These are phyloP conservation scores for Pyrenophora graminea DNA, from an alignment of 2,329 filamentous ascomycete species.

Conservation along the genomic window DNA sequence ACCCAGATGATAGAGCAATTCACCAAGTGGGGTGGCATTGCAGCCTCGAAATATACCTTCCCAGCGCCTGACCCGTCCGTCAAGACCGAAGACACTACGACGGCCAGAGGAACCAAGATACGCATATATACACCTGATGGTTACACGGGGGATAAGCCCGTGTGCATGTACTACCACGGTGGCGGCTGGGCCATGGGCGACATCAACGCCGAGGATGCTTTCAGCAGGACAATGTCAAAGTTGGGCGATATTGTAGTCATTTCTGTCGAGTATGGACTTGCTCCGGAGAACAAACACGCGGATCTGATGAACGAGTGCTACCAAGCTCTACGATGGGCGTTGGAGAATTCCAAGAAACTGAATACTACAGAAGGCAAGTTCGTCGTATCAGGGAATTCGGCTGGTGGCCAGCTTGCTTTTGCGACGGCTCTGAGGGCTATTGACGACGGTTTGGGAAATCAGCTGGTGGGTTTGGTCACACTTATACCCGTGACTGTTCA, in stretches of 20 bases:
- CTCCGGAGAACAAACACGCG: slow-evolving; percentile 41
- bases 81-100: slow-evolving; percentile 36
- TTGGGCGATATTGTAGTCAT: slow-evolving; percentile 36
- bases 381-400: slow-evolving; percentile 46
- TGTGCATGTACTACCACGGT: slow-evolving; percentile 44
- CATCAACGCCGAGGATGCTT: slow-evolving; percentile 40
- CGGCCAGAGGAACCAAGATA: slow-evolving; percentile 32
- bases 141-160: slow-evolving; percentile 37
- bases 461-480: slow-evolving; percentile 47
- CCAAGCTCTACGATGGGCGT: slow-evolving; percentile 39
- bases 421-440: slow-evolving; percentile 45
- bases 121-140: slow-evolving; percentile 44
- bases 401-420: slow-evolving; percentile 47
- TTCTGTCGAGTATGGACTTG: slow-evolving; percentile 44
- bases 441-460: slow-evolving; percentile 40
- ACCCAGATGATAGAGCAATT: slow-evolving; percentile 22
- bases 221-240: slow-evolving; percentile 33
- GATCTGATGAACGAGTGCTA: slow-evolving; percentile 43
- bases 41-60: slow-evolving; percentile 34
- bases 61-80: slow-evolving; percentile 40
- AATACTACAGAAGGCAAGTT: slow-evolving; percentile 35
- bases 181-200: slow-evolving; percentile 47
- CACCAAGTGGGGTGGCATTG: slow-evolving; percentile 18
- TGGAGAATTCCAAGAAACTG: slow-evolving; percentile 31
- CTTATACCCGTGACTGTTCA: slow-evolving; percentile 46